Evolutionary conservation across 306 rosid species (phyloP), one percentile per base, ranked within the genome.

Genomic region (Luffa aegyptiaca): DNA sequence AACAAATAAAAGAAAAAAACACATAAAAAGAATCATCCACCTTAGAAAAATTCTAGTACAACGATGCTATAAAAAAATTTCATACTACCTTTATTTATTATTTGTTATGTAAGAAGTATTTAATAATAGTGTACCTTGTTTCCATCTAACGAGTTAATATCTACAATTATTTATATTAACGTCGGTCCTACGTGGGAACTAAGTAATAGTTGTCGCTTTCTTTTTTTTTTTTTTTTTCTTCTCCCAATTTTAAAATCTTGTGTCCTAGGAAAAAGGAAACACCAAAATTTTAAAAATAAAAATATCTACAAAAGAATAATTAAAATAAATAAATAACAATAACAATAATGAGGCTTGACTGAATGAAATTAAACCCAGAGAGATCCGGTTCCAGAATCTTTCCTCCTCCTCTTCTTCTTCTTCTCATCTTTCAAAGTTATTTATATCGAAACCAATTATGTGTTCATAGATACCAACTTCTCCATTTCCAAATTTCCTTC

Each of bases 281-380:
- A 9, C 31, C 14, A 18, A 69, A 69, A 0, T n/a, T n/a, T 7
- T 3, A 3, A 66, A 5, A 13, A 1, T 0, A 14, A 33, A 68
- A 41, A 69, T 69, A 42, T 10, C 1, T 5, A 41, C 20, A 18
- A 10, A 42, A 69, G 53, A n/a, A 69, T 69, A 69, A 41, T 42
- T 70, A 70, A 69, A n/a, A 41, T 44, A 72, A 72, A 10, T 8
- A 44, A 44, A 69, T 44, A 14, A 21, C 42, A 35, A 63, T 35
- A 64, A 64, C 66, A 61, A 69, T 63, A 21, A 65, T 72, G n/a
- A 72, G 58, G 11, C 21, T 72, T 72, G 58, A 48, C 77, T 26
- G 77, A 21, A 46, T 64, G 77, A 45, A 46, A 71, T n/a, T 7
- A 42, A 71, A 70, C 76, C 8, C 5, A 13, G 56, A 71, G 51